A percentile compares a stretch with the other conserved stretches of the same genome.
Conservation (phyloP, 116 monocot species). For the Papilionanthe hybrid region DNA sequence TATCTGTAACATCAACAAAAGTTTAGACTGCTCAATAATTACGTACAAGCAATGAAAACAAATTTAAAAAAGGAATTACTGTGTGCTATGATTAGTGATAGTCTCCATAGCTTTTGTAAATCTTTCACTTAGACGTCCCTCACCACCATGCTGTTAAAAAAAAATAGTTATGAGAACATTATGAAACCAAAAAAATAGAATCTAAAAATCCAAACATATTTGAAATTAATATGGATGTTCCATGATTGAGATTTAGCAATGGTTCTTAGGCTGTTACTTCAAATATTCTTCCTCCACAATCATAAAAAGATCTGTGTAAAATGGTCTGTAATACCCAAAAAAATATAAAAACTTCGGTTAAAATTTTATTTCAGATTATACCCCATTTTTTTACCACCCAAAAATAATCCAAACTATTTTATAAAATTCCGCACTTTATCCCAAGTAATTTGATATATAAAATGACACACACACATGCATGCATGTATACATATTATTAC, state of each 20-base stretch:
- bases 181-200: neutral
- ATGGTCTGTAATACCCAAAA: no score
- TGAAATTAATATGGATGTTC: neutral
- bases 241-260: neutral
- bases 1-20: slow-evolving; percentile 46
- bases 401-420: no score
- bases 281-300: neutral
- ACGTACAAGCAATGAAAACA: neutral
- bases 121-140: slow-evolving; percentile 67
- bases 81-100: slow-evolving; percentile 64
- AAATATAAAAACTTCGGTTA: no score
- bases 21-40: slow-evolving; percentile 4
- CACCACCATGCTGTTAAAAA: slow-evolving; percentile 72
- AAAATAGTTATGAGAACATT: neutral
- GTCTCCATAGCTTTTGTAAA: slow-evolving; percentile 70
- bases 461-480: no score
- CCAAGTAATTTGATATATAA: no score
- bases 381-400: no score
- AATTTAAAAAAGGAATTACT: slow-evolving; percentile 28
- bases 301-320: neutral
- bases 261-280: neutral
- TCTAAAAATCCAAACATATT: neutral
- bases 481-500: no score
- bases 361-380: no score
- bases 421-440: no score